These are phyloP conservation scores for Clarireedia homoeocarpa DNA, from an alignment of 2,329 filamentous ascomycete genomes.

Conservation along the genomic window DNA sequence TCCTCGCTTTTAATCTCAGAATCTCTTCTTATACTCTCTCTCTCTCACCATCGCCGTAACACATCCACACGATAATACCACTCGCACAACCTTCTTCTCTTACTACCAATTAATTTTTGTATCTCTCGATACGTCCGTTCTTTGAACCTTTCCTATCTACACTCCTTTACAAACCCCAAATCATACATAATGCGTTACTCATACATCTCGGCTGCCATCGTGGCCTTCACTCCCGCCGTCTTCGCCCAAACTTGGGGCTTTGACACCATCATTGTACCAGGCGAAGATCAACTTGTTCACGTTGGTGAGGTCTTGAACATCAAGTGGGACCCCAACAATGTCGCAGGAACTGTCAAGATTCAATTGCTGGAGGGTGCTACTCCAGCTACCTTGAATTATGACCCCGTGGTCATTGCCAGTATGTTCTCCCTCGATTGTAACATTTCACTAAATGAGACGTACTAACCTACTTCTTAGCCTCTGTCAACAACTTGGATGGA, in stretches of 20 bases:
- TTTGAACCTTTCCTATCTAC: slow-evolving; percentile 13
- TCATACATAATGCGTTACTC: slow-evolving; percentile 25
- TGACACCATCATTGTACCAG: slow-evolving; percentile 44
- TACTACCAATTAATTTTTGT: background rate
- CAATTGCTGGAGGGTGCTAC: slow-evolving; percentile 45
- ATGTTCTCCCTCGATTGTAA: slow-evolving; percentile 30
- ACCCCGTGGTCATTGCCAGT: slow-evolving; percentile 40
- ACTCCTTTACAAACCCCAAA: slow-evolving; percentile 1
- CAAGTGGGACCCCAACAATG: slow-evolving; percentile 38
- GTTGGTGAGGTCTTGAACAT: slow-evolving; percentile 44
- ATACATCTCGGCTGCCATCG: slow-evolving; percentile 21
- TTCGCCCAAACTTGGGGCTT: slow-evolving; percentile 50
- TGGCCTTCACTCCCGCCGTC: slow-evolving; percentile 22
- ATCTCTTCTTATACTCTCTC: background rate
- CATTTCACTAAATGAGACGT: background rate
- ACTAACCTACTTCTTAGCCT: slow-evolving; percentile 32
- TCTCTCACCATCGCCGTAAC: background rate
- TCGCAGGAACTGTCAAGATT: slow-evolving; percentile 42
- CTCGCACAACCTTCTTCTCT: background rate
- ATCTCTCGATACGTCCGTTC: slow-evolving; percentile 25
- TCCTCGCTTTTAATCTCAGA: no score
- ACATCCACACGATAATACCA: background rate
- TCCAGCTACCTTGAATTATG: slow-evolving; percentile 36
- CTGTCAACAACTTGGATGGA: slow-evolving; percentile 38
- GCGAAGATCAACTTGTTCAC: slow-evolving; percentile 35